phyloP scores from a whole-genome alignment of 2,329 filamentous ascomycete genomes.

The Nothopassalora personata region DNA sequence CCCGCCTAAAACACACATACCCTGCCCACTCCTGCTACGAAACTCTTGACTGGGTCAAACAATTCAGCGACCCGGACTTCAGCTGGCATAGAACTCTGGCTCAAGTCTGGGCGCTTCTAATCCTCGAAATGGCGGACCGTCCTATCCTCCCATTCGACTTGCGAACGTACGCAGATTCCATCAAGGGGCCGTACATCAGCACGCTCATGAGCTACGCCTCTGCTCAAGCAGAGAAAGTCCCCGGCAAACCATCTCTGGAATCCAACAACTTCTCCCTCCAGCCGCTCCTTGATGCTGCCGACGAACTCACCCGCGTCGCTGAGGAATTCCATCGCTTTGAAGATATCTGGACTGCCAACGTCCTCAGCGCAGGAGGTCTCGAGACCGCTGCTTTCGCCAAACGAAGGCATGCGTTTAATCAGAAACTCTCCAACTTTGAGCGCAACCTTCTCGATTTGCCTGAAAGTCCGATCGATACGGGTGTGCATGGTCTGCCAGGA shows the following conservation, averaged over 20 bases:
- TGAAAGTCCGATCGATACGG: constrained; percentile 6
- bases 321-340: constrained; percentile 71
- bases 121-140: constrained; percentile 77
- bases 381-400: constrained; percentile 65
- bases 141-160: constrained; percentile 80
- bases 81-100: constrained; percentile 72
- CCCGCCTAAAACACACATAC: constrained; percentile 44
- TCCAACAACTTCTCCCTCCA: constrained; percentile 47
- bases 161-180: constrained; percentile 61
- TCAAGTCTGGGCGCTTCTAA: constrained; percentile 73
- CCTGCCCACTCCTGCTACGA: constrained; percentile 85
- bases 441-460: constrained; percentile 73
- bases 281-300: constrained; percentile 58
- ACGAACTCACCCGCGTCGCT: constrained; percentile 55
- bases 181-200: constrained; percentile 58
- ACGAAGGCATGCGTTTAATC: constrained; percentile 70
- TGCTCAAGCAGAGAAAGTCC: constrained; percentile 5
- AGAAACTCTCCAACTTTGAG: constrained; percentile 74
- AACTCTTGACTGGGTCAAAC: constrained; percentile 78
- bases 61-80: constrained; percentile 72
- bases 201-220: constrained; percentile 59
- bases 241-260: constrained; percentile 32
- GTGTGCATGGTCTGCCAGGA: constrained; percentile 55
- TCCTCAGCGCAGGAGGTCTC: constrained; percentile 65
- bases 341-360: constrained; percentile 65